phyloP scores from a whole-genome alignment of 306 rosid genomes.

The Prunus mongolica region DNA sequence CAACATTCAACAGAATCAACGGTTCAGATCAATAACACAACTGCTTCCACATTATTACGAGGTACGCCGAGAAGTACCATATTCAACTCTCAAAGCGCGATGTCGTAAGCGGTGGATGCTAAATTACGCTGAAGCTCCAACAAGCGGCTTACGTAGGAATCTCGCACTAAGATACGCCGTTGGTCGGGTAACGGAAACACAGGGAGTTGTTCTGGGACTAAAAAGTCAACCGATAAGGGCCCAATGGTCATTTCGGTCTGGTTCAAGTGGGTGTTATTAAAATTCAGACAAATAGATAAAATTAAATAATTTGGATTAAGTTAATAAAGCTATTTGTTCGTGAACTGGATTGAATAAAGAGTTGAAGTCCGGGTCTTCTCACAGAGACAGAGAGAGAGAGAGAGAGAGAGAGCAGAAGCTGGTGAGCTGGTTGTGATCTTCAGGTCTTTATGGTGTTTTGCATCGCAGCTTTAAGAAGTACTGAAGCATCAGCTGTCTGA shows the following conservation, averaged over 20 bases:
- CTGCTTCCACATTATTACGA: background rate
- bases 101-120: background rate
- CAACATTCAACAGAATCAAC: background rate
- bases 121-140: background rate
- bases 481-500: background rate
- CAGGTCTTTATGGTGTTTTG: background rate
- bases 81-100: background rate
- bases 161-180: background rate
- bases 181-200: conserved; percentile 24
- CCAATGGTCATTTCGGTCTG: background rate
- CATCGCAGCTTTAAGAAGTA: background rate
- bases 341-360: conserved; percentile 51
- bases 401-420: conserved; percentile 14
- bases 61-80: background rate
- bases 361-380: conserved; percentile 40
- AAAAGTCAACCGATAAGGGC: conserved; percentile 41
- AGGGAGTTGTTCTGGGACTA: background rate
- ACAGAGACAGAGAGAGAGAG: conserved; percentile 17
- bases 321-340: conserved; percentile 18
- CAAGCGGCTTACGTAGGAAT: background rate
- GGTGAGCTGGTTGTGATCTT: conserved; percentile 40
- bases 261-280: background rate
- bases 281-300: background rate
- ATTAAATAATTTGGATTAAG: conserved; percentile 21
- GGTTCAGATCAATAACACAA: background rate